Percentiles rank a stretch among this genome's conserved stretches.
Conservation (phyloP, 225 moss, liverwort and hornwort genomes). For the Lunularia cruciata region DNA sequence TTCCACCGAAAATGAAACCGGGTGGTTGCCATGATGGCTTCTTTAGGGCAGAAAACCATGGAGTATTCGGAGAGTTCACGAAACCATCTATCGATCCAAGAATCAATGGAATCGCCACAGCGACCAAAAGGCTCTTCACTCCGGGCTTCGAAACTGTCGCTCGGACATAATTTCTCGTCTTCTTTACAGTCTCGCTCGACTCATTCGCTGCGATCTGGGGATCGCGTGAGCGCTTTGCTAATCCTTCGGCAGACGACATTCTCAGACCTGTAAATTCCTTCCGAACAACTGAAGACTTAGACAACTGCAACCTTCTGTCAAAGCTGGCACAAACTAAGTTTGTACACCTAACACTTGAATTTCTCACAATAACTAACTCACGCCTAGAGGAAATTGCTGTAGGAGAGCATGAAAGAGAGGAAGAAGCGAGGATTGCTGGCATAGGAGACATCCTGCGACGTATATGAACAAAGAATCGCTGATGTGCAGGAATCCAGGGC, state of each 20-base stretch:
- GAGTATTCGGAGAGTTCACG: slow-evolving; percentile 30
- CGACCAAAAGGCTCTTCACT: slow-evolving; percentile 37
- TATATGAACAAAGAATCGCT: slow-evolving; percentile 7
- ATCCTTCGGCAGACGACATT: slow-evolving; percentile 35
- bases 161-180: slow-evolving; percentile 22
- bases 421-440: background rate
- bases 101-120: slow-evolving; percentile 36
- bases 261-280: slow-evolving; percentile 24
- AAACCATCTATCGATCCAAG: slow-evolving; percentile 29
- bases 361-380: background rate
- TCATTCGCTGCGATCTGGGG: slow-evolving; percentile 26
- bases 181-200: background rate
- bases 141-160: slow-evolving; percentile 35
- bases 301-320: background rate
- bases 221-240: slow-evolving; percentile 30
- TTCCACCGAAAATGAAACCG: slow-evolving; percentile 39
- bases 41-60: slow-evolving; percentile 39
- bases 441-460: background rate
- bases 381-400: background rate
- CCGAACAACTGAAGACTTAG: background rate
- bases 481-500: too few species aligned
- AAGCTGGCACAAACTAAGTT: too few species aligned
- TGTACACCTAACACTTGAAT: background rate
- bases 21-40: slow-evolving; percentile 52
- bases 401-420: background rate